Evolutionary conservation across 148 eudicot genomes (phyloP), one percentile per base, ranked within the genome.

Genomic region (Vaccinium darrowii): DNA sequence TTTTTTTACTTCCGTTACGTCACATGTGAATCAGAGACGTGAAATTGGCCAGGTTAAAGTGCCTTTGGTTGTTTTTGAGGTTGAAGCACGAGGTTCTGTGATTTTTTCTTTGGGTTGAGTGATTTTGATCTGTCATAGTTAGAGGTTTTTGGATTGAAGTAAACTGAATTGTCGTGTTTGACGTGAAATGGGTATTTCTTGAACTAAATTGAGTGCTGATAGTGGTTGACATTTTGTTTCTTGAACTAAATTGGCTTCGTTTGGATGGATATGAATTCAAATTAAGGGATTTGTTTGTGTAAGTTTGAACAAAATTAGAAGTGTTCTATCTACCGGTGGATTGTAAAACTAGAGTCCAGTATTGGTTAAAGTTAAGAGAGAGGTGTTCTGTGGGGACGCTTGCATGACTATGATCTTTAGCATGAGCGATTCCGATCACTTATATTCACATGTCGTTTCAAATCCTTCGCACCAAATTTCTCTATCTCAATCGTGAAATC

Each of bases 121-220:
- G 56, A 12, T 27, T 19, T 50, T 57, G 39, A 16, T 12, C 7
- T 81, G 53, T 49, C 47, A 23, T 13, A n/a, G 57, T 49, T 23
- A 14, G 75, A 8, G 77, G 15, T 81, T 71, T 51, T 51, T 82
- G 78, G 39, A 30, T 51, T 27, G 39, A 50, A 27, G 1, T 82
- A 65, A 71, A 27, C 33, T 3, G 53, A 36, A 7, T n/a, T 82
- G 14, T 83, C n/a, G 2, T 33, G 85, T 7, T 60, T 71, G 77
- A 82, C 18, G 53, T 54, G 33, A 36, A 19, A 71, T 51, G 84
- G 84, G 63, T 52, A 1, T 50, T 51, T 51, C 78, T 74, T 73
- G 75, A 15, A 69, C 54, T 57, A 18, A 73, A 60, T 39, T 57
- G 14, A 5, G 39, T 30, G 12, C 57, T 5, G 3, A 54, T 81